These are phyloP conservation scores for Capsicum baccatum DNA, from an alignment of 257 asterid genomes.

Conservation along the genomic window DNA sequence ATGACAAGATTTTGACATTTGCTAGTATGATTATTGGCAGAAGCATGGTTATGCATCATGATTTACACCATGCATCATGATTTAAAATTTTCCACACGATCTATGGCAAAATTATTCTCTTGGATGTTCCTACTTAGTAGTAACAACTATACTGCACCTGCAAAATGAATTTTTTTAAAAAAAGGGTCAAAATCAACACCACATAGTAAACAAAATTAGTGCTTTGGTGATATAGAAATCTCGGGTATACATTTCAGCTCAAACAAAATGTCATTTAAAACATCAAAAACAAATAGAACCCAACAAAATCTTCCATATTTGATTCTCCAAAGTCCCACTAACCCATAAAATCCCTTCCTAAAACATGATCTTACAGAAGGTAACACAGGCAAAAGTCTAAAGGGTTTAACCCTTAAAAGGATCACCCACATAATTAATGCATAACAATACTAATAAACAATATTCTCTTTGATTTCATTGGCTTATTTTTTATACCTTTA, in stretches of 20 bases:
- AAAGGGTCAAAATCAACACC: background rate
- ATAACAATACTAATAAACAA: background rate
- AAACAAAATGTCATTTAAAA: slow-evolving; percentile 4
- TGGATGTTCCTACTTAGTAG: background rate
- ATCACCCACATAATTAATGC: background rate
- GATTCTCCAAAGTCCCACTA: background rate
- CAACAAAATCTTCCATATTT: slow-evolving; percentile 9
- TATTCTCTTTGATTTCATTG: background rate
- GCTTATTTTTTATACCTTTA: background rate
- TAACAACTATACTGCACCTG: slow-evolving; percentile 23
- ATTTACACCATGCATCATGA: slow-evolving; percentile 11
- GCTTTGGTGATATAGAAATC: slow-evolving; percentile 6
- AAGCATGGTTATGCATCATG: background rate
- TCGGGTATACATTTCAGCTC: background rate
- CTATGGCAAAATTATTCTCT: slow-evolving; percentile 1
- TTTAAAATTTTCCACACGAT: slow-evolving; percentile 12
- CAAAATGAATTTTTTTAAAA: background rate
- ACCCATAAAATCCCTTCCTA: background rate
- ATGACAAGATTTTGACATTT: background rate
- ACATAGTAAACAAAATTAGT: background rate
- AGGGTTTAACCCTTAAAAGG: slow-evolving; percentile 6
- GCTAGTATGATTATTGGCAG: slow-evolving; percentile 12
- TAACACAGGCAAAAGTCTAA: background rate
- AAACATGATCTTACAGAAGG: background rate
- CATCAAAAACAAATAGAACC: slow-evolving; percentile 10